Conservation (phyloP, 176 grass and related monocot genomes). For the Dendrocalamus sinicus region DNA sequence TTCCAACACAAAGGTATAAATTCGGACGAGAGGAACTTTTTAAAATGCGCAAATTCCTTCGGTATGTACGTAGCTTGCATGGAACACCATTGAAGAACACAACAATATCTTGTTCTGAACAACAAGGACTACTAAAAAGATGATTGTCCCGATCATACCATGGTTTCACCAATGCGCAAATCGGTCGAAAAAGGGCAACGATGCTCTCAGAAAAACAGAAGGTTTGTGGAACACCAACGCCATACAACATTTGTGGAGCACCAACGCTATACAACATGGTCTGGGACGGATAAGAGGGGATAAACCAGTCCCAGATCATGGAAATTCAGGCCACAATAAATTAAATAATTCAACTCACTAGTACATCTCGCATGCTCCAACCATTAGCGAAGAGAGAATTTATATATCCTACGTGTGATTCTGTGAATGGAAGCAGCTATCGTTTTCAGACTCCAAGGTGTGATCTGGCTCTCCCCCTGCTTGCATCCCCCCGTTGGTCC, state of each 20-base stretch:
- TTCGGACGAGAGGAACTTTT: conserved; percentile 28
- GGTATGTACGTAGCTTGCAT: not conserved
- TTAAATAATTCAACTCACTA: not conserved
- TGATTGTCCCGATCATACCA: not conserved
- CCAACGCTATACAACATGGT: conserved; percentile 10
- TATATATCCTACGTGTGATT: conserved; percentile 30
- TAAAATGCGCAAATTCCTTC: conserved; percentile 22
- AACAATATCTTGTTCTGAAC: conserved; percentile 1
- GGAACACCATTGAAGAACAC: conserved; percentile 5
- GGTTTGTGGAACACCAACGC: not conserved
- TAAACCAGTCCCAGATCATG: not conserved
- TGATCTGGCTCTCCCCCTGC: conserved; percentile 24
- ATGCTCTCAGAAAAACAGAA: not conserved
- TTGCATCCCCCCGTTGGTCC: not conserved
- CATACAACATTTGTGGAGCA: not conserved
- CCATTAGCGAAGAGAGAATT: not conserved
- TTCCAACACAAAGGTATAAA: conserved; percentile 24
- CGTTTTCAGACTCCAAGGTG: conserved; percentile 36
- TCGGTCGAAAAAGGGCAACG: not conserved
- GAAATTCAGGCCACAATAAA: conserved; percentile 32
- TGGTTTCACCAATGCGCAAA: not conserved
- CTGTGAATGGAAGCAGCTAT: not conserved
- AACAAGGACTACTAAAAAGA: conserved; percentile 2
- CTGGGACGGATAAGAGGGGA: conserved; percentile 35
- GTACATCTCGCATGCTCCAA: not conserved